Conservation (phyloP, 2,329 filamentous ascomycete species). For the Penicillium olsonii region DNA sequence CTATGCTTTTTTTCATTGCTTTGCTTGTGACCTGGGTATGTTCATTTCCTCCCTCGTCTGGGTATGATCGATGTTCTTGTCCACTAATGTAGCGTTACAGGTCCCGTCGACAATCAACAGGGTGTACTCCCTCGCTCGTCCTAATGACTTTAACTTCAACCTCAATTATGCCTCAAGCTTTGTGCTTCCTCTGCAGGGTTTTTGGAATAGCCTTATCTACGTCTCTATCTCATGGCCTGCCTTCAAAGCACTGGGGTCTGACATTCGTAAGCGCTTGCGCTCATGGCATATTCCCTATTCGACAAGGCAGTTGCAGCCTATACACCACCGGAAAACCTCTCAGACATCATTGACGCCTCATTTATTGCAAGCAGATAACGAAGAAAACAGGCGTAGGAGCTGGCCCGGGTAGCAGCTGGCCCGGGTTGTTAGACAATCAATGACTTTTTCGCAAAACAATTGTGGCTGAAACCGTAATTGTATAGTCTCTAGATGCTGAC, state of each 20-base stretch:
- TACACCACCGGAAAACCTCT: background rate
- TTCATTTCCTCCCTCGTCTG: background rate
- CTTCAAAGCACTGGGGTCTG: conserved; percentile 45
- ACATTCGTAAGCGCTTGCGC: conserved; percentile 4
- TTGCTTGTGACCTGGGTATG: conserved; percentile 45
- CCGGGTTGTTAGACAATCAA: conserved; percentile 5
- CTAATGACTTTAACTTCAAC: conserved; percentile 53
- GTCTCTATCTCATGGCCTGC: conserved; percentile 67
- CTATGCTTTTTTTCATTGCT: conserved; percentile 44
- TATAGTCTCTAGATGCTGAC: too few species aligned
- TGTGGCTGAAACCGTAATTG: too few species aligned
- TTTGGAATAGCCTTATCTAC: conserved; percentile 84
- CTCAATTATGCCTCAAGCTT: conserved; percentile 72
- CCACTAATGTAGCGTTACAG: conserved; percentile 16
- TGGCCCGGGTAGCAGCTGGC: conserved; percentile 7
- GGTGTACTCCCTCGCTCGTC: conserved; percentile 67
- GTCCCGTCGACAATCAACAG: conserved; percentile 76
- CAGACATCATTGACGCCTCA: background rate
- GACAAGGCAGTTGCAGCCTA: background rate
- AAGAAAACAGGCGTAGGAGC: conserved; percentile 1
- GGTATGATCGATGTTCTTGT: background rate
- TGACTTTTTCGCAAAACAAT: too few species aligned
- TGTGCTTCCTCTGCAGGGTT: conserved; percentile 77
- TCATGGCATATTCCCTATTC: background rate
- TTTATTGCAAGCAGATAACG: background rate